Conservation (phyloP, 176 grass and related monocot species). For the Hordeum marinum region DNA sequence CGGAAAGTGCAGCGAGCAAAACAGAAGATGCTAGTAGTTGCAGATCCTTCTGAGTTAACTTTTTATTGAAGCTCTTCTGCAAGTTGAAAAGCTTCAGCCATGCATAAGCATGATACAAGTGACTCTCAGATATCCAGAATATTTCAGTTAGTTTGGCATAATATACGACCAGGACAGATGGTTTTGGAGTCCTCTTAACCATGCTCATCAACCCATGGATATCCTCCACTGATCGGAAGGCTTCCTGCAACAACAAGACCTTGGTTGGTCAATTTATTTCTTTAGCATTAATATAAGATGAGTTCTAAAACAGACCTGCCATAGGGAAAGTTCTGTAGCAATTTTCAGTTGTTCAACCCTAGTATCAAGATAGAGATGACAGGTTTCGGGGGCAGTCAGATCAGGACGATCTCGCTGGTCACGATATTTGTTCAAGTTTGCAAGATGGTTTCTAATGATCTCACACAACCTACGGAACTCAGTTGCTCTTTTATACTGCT, state of each 20-base stretch:
- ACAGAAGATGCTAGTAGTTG: conserved; percentile 94
- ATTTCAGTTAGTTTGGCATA: conserved; percentile 95
- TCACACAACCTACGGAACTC: conserved; percentile 97
- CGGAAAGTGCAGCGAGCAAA: conserved; percentile 79
- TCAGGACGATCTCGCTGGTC: conserved; percentile 95
- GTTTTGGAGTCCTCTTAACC: conserved; percentile 93
- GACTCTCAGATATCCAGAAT: conserved; percentile 89
- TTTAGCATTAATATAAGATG: not conserved
- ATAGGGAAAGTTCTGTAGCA: conserved; percentile 83
- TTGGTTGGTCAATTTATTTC: not conserved
- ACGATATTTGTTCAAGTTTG: conserved; percentile 91
- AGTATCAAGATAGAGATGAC: conserved; percentile 87
- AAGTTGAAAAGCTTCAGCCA: conserved; percentile 94
- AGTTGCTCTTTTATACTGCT: conserved; percentile 87
- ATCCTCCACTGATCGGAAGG: conserved; percentile 95
- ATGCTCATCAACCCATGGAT: conserved; percentile 89
- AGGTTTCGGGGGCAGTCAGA: conserved; percentile 71
- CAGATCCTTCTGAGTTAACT: conserved; percentile 88
- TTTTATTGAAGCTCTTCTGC: conserved; percentile 98
- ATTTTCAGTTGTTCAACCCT: conserved; percentile 93
- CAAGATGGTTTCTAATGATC: conserved; percentile 91
- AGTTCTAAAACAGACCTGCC: conserved; percentile 67
- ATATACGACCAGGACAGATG: conserved; percentile 84
- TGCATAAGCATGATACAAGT: conserved; percentile 90
- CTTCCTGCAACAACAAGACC: conserved; percentile 63